Evolutionary conservation across 371 early-diverging fungal species (phyloP).

Genomic region (Mortierella sp.): DNA sequence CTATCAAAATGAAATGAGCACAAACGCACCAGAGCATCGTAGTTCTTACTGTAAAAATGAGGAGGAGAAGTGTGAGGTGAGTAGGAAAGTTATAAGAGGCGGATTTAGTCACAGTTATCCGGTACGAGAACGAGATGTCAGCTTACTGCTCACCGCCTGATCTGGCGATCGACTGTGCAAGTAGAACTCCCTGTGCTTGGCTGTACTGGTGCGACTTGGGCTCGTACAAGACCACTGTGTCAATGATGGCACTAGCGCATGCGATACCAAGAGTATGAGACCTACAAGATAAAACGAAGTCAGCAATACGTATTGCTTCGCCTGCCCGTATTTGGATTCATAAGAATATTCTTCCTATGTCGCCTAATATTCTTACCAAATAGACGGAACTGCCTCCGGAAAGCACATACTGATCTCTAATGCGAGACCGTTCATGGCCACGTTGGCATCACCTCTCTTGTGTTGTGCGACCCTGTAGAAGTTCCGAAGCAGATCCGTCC

Average conservation of each 20-base stretch:
- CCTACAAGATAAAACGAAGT: conserved; percentile 1
- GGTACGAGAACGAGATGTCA: too few species aligned
- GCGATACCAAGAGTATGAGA: conserved; percentile 30
- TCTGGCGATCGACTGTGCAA: neutral
- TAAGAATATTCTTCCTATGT: neutral
- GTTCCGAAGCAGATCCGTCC: conserved; percentile 18
- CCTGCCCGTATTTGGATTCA: too few species aligned
- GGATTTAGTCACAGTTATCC: too few species aligned
- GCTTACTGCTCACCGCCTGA: too few species aligned
- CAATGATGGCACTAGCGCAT: conserved; percentile 20
- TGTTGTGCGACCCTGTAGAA: conserved; percentile 38
- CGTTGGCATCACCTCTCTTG: conserved; percentile 25
- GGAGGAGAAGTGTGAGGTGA: too few species aligned
- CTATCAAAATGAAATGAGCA: conserved; percentile 23
- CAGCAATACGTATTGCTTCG: too few species aligned
- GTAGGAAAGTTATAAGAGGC: too few species aligned
- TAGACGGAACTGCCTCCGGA: conserved; percentile 6
- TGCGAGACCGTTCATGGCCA: conserved; percentile 23
- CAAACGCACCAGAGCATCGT: conserved; percentile 12
- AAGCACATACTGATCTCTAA: conserved; percentile 8
- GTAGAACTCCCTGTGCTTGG: neutral
- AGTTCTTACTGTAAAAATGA: too few species aligned
- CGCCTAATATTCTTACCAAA: conserved; percentile 12
- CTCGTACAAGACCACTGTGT: conserved; percentile 24
- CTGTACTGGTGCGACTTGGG: neutral